Percentiles rank a stretch among this genome's conserved stretches.
Evolutionary conservation across 2,329 filamentous ascomycete genomes (phyloP).

Genomic region (Tothia fuscella): DNA sequence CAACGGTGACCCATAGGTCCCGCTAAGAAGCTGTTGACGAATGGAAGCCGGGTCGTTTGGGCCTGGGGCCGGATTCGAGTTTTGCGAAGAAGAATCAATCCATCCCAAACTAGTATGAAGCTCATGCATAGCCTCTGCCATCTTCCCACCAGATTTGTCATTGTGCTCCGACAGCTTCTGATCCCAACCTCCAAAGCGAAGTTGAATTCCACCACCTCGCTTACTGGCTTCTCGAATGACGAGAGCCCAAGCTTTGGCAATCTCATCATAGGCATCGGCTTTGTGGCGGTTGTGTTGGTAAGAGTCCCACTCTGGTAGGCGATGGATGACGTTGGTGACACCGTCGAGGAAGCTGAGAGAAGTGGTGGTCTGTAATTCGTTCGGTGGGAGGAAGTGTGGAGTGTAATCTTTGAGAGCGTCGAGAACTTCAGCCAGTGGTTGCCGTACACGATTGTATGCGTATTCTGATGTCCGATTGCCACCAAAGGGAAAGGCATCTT

Average conservation of each 20-base stretch:
- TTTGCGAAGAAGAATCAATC: conserved; percentile 42
- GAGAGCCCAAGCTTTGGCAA: conserved; percentile 82
- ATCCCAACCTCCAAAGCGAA: conserved; percentile 90
- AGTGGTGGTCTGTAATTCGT: conserved; percentile 69
- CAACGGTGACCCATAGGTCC: conserved; percentile 35
- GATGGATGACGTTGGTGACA: conserved; percentile 80
- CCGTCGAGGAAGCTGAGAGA: conserved; percentile 82
- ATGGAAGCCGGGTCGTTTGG: conserved; percentile 35
- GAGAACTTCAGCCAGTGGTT: conserved; percentile 66
- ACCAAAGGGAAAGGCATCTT: conserved; percentile 70
- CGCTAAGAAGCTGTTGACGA: conserved; percentile 33
- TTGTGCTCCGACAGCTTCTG: conserved; percentile 79
- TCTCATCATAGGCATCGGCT: conserved; percentile 91
- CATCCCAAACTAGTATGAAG: conserved; percentile 65
- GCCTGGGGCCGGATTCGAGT: conserved; percentile 12
- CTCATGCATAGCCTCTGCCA: conserved; percentile 68
- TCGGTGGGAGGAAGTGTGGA: conserved; percentile 85
- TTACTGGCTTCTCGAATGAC: conserved; percentile 88
- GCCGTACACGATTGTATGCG: conserved; percentile 83
- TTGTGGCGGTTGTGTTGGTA: conserved; percentile 85
- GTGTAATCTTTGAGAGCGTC: conserved; percentile 91
- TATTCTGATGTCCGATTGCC: conserved; percentile 82
- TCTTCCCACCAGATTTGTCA: conserved; percentile 67
- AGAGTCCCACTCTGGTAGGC: conserved; percentile 81
- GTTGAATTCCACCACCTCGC: conserved; percentile 74